phyloP scores from a whole-genome alignment of 345 rosid genomes.

The Citropsis articulata region DNA sequence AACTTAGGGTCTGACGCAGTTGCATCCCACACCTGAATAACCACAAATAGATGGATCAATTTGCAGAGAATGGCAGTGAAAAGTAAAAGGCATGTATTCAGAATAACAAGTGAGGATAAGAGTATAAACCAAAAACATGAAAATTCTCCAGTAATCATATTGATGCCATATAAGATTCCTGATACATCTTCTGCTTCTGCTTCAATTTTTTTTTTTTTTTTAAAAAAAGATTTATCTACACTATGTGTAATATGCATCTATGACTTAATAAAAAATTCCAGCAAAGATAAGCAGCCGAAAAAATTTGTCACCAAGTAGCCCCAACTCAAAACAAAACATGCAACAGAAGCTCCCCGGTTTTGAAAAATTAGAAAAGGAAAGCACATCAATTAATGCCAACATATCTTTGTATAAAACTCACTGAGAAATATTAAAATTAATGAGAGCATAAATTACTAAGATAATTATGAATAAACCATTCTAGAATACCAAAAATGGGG shows the following conservation, averaged over 20 bases:
- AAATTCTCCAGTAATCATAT: not conserved
- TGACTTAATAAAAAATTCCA: too few relatives aligned
- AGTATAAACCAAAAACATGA: not conserved
- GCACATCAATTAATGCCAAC: not conserved
- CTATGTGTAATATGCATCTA: not conserved
- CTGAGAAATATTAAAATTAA: not conserved
- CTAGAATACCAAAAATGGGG: not conserved
- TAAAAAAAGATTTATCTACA: not conserved
- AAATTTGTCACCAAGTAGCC: not conserved
- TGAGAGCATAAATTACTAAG: not conserved
- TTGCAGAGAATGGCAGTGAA: not conserved
- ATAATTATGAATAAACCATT: not conserved
- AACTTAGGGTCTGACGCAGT: conserved; percentile 95
- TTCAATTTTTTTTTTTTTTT: too few relatives aligned
- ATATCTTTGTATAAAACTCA: not conserved
- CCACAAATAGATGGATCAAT: conserved; percentile 3
- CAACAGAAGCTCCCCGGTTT: not conserved
- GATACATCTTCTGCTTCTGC: not conserved
- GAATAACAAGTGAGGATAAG: not conserved
- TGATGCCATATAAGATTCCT: not conserved
- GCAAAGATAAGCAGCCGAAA: not conserved
- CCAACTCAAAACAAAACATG: not conserved
- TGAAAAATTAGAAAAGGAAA: not conserved
- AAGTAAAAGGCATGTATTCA: not conserved
- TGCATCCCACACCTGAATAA: conserved; percentile 96